phyloP scores from a whole-genome alignment of 2,329 filamentous ascomycete genomes.

The Sordariomycetes sp. region DNA sequence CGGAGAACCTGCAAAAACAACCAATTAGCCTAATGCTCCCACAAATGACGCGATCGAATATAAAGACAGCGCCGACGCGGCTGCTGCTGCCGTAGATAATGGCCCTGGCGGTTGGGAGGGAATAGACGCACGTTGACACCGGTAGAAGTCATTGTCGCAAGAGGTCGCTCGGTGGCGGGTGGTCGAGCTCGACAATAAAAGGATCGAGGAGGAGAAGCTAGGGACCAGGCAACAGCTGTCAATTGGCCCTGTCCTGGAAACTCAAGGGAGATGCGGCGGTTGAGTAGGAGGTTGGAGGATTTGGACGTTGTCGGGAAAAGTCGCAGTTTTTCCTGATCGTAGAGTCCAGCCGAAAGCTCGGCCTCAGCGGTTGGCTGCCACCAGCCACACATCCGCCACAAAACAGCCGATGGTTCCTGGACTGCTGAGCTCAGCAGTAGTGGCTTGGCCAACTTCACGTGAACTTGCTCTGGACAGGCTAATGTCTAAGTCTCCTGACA shows the following conservation, averaged over 20 bases:
- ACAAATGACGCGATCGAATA: too few species aligned
- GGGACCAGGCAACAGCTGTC: constrained; percentile 29
- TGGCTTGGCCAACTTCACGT: too few species aligned
- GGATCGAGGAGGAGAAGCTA: constrained; percentile 1
- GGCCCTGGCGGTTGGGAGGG: constrained; percentile 12
- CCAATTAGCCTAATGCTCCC: constrained; percentile 1
- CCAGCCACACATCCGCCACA: too few species aligned
- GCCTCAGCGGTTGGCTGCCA: too few species aligned
- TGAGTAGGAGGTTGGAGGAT: constrained; percentile 21
- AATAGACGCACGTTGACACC: constrained; percentile 55
- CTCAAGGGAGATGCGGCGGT: constrained; percentile 21
- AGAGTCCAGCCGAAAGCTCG: too few species aligned
- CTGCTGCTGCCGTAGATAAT: too few species aligned
- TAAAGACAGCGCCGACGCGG: background rate
- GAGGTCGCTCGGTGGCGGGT: constrained; percentile 33
- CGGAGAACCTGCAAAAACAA: constrained; percentile 68
- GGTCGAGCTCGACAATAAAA: constrained; percentile 24
- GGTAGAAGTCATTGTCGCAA: constrained; percentile 52
- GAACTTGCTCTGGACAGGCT: too few species aligned
- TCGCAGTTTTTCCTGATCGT: constrained; percentile 33
- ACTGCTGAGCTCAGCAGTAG: too few species aligned
- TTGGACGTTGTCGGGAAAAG: constrained; percentile 35
- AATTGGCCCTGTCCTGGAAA: constrained; percentile 33
- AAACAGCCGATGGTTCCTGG: too few species aligned
- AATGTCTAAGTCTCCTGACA: too few species aligned